Evolutionary conservation across 2,329 filamentous ascomycete genomes (phyloP).

Genomic region (Cryoendolithus antarcticus): DNA sequence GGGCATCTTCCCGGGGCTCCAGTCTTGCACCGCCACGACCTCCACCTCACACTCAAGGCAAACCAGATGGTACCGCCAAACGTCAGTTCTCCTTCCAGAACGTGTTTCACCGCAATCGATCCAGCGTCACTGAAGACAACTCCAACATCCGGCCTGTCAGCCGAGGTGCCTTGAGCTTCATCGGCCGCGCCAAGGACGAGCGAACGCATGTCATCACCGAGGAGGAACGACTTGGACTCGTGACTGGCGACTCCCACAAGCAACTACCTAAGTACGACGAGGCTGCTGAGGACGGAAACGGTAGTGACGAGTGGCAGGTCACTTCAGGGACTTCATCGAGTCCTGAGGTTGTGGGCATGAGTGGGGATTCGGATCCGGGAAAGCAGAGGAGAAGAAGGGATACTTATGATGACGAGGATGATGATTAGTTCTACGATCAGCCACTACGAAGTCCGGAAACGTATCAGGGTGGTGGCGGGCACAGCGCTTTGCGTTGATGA

Average conservation of each 20-base stretch:
- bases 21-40: slow-evolving; percentile 41
- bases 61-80: slow-evolving; percentile 28
- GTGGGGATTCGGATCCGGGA: slow-evolving; percentile 13
- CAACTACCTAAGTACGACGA: slow-evolving; percentile 9
- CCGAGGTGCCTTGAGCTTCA: slow-evolving; percentile 22
- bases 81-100: slow-evolving; percentile 90
- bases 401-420: slow-evolving; percentile 10
- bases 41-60: slow-evolving; percentile 37
- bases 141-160: slow-evolving; percentile 20
- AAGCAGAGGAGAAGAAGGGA: slow-evolving; percentile 5
- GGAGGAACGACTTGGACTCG: slow-evolving; percentile 26
- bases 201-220: slow-evolving; percentile 20
- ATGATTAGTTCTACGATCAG: slow-evolving; percentile 13
- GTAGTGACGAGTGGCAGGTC: slow-evolving; percentile 23
- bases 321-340: slow-evolving; percentile 16
- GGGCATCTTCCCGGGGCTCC: slow-evolving; percentile 29
- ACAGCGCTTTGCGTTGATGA: slow-evolving; percentile 4
- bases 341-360: slow-evolving; percentile 15
- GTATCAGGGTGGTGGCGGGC: slow-evolving; percentile 1
- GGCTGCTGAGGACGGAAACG: slow-evolving; percentile 7
- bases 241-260: slow-evolving; percentile 20
- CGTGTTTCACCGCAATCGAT: slow-evolving; percentile 53
- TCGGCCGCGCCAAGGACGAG: slow-evolving; percentile 13
- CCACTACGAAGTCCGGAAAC: slow-evolving; percentile 13
- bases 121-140: slow-evolving; percentile 12